A percentile compares a stretch with the other conserved stretches of the same genome.
Conservation (phyloP, 2,329 filamentous ascomycete genomes). For the Penicillium oxalicum region DNA sequence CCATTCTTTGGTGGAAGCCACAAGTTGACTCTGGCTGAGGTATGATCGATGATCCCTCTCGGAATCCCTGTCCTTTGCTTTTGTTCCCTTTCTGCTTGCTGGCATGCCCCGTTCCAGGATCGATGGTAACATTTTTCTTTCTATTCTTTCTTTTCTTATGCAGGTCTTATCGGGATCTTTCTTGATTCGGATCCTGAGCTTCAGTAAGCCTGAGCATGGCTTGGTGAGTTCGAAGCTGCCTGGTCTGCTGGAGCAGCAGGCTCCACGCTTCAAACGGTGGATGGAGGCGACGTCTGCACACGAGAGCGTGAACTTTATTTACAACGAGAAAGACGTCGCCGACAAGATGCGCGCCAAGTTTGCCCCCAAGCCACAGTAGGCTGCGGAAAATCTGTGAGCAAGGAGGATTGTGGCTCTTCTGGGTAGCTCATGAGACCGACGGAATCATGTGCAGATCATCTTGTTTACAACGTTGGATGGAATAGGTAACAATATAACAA, state of each 20-base stretch:
- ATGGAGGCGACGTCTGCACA: constrained; percentile 54
- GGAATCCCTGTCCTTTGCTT: neutral
- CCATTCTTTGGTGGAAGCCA: constrained; percentile 62
- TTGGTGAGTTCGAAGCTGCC: constrained; percentile 45
- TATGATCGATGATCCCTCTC: constrained; percentile 31
- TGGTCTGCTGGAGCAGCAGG: constrained; percentile 44
- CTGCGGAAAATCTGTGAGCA: neutral
- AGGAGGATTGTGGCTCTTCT: too few species aligned
- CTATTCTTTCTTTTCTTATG: constrained; percentile 1
- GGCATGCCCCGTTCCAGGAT: neutral
- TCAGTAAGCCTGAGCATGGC: constrained; percentile 49
- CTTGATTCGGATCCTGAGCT: constrained; percentile 53
- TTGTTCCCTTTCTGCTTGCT: neutral
- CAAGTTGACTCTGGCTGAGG: constrained; percentile 67
- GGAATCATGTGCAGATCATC: too few species aligned
- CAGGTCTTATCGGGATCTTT: constrained; percentile 63
- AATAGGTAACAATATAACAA: too few species aligned
- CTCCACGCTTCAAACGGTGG: constrained; percentile 67
- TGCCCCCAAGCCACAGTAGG: constrained; percentile 20
- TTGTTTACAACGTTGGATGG: too few species aligned
- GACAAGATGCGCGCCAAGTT: constrained; percentile 41
- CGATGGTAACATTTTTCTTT: neutral
- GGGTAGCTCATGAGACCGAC: too few species aligned
- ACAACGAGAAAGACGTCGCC: constrained; percentile 48
- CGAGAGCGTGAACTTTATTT: constrained; percentile 62